A percentile compares a stretch with the other conserved stretches of the same genome.
Conservation (phyloP, 805 yeast species). For the Metschnikowia chrysomelidarum region DNA sequence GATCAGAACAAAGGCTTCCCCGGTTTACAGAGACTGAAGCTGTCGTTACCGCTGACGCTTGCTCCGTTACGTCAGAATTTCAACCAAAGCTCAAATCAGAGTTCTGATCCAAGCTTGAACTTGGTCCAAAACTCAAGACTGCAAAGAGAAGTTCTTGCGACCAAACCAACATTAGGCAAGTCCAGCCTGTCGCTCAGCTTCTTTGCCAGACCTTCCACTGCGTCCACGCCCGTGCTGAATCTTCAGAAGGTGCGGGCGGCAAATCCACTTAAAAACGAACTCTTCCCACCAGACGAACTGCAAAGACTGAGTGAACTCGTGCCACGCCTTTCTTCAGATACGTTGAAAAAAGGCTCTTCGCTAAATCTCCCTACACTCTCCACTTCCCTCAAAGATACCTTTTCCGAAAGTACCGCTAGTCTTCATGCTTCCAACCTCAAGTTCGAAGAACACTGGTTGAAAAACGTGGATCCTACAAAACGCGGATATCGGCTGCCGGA, state of each 20-base stretch:
- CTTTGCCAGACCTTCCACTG: constrained; percentile 6
- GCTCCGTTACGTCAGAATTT: too few species aligned
- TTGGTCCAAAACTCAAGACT: background rate
- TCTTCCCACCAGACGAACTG: constrained; percentile 21
- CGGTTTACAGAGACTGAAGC: constrained; percentile 31
- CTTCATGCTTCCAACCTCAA: constrained; percentile 23
- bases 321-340: constrained; percentile 25
- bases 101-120: background rate
- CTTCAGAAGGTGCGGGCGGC: constrained; percentile 3
- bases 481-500: constrained; percentile 5
- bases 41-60: constrained; percentile 11
- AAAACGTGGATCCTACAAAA: constrained; percentile 30
- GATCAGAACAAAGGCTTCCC: constrained; percentile 31
- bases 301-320: constrained; percentile 22
- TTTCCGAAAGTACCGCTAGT: constrained; percentile 12
- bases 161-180: constrained; percentile 28
- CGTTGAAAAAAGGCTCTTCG: constrained; percentile 20
- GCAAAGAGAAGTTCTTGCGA: background rate
- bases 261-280: constrained; percentile 16
- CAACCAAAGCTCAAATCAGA: too few species aligned
- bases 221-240: background rate
- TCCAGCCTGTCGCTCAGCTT: constrained; percentile 41
- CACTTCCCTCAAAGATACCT: constrained; percentile 1
- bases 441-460: background rate
- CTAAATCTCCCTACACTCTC: constrained; percentile 1